Percentiles rank a stretch among this genome's conserved stretches.
Conservation (phyloP, 306 rosid species). For the Cucurbita pepo region DNA sequence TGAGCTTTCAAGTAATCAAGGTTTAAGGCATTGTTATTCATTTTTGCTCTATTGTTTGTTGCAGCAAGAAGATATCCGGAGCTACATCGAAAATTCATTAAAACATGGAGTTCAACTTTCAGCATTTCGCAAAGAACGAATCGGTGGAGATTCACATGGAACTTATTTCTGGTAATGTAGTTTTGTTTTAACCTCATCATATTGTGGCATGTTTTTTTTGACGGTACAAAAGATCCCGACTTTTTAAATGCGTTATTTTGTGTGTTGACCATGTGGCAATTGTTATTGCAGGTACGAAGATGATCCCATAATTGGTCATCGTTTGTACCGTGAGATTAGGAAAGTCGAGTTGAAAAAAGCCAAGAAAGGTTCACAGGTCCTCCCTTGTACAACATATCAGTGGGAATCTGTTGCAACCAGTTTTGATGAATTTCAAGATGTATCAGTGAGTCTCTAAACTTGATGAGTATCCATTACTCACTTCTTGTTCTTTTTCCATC, state of each 20-base stretch:
- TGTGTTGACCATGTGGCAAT: background rate
- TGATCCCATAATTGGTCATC: slow-evolving; percentile 77
- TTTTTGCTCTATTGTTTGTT: slow-evolving; percentile 10
- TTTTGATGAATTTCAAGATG: slow-evolving; percentile 89
- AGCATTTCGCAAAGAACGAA: slow-evolving; percentile 91
- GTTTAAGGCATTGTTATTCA: background rate
- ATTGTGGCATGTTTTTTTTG: background rate
- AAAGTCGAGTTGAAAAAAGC: slow-evolving; percentile 71
- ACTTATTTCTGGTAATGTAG: slow-evolving; percentile 75
- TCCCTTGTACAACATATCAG: slow-evolving; percentile 43
- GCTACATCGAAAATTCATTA: slow-evolving; percentile 74
- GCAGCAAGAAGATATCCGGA: slow-evolving; percentile 98
- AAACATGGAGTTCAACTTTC: slow-evolving; percentile 75
- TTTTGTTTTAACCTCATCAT: slow-evolving; percentile 6
- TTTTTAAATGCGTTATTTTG: background rate
- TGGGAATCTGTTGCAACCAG: slow-evolving; percentile 93
- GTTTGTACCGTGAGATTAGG: slow-evolving; percentile 76
- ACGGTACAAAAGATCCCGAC: background rate
- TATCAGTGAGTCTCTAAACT: slow-evolving; percentile 46
- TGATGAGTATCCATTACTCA: background rate
- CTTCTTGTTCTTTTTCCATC: background rate
- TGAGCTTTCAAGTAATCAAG: background rate
- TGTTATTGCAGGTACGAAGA: slow-evolving; percentile 75
- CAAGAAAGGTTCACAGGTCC: slow-evolving; percentile 69
- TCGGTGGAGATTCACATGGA: slow-evolving; percentile 94